Base-by-base conservation (phyloP, 805 yeast species). In the Saturnispora mendoncae region DNA sequence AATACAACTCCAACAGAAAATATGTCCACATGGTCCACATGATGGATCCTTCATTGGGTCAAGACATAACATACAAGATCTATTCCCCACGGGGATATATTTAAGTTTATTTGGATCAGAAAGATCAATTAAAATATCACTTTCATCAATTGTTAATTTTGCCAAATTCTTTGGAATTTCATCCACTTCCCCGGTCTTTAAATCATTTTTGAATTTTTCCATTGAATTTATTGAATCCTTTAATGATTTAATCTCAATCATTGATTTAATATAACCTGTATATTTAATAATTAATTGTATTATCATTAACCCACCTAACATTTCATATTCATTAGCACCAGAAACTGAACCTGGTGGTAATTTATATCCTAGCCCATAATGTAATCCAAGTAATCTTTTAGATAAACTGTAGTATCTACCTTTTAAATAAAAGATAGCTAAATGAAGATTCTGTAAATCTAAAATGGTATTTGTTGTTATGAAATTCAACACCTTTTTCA, bases 1-100 rank as follows among this genome's bases (percentile, higher is more conserved):
- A 4, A 87, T 77, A 57, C 97, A 90, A 6, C 67, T 68, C 97
- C 97, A 90, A 61, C 98, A 90, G 58, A 84, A 90, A 13, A 85
- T 44, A 58, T 90, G 98, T 0, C 97, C 98, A 61, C 98, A 90
- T 4, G 79, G 74, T 0, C 95, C 86, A 46, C 84, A 75, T 1
- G 95, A 67, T 4, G 98, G 97, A 46, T 84, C 75, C 1, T 63
- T 67, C 92, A 90, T 84, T 13, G 72, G 68, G 7, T 83, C 78
- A 19, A 90, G 68, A 57, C 98, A 90, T 17, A 92, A 68, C 71
- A 87, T 81, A 56, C 98, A 90, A 32, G 71, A 68, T 40, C 97
- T 68, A 1, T 94, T 78, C 20, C 64, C 60, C 43, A 69, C 78
- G 0, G 88, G 82, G 8, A 90, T 74, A 54, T 76, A 88, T 4